Evolutionary conservation across 306 rosid species (phyloP), one percentile per base, ranked within the genome.

Genomic region (Pueraria montana): DNA sequence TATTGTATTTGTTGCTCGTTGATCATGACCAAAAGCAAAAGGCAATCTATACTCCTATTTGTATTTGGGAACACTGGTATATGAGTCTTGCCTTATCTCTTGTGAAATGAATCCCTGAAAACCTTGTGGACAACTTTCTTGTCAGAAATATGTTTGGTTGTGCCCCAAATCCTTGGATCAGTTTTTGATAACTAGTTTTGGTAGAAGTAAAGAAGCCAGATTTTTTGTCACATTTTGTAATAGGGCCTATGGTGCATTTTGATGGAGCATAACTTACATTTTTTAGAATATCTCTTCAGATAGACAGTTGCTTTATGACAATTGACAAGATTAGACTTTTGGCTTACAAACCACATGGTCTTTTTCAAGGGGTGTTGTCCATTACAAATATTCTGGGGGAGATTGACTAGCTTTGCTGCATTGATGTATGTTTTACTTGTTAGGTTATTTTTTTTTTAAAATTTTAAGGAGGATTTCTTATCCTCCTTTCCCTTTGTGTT

Each of bases 31-130:
- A 16, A 72, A 20, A 80, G 3, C 18, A 49, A 14, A n/a, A 53
- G 3, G 32, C 14, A 18, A 61, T 46, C 8, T 49, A 7, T 14
- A 46, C 63, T 76, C 13, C 24, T 34, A 2, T 73, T 62, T 49
- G 58, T 53, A 23, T 30, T 32, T 40, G 32, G 36, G 38, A 30
- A 46, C 14, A 23, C 13, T 43, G 11, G 45, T 12, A 36, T 50
- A 23, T 49, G 24, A 0, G 40, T 36, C 10, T 56, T 80, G 16
- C 66, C 49, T 18, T 65, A 9, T 18, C 0, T 20, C 11, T 49
- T 9, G 6, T 78, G 26, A 71, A 45, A 32, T 59, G 63, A 32
- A 58, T 70, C 11, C 32, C 50, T 53, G 20, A 58, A 71, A 71
- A 43, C 23, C n/a, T 17, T 21, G 63, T 2, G 18, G 27, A 23